Conservation (phyloP, 768 basidiomycete genomes). For the Tulasnella sp. region DNA sequence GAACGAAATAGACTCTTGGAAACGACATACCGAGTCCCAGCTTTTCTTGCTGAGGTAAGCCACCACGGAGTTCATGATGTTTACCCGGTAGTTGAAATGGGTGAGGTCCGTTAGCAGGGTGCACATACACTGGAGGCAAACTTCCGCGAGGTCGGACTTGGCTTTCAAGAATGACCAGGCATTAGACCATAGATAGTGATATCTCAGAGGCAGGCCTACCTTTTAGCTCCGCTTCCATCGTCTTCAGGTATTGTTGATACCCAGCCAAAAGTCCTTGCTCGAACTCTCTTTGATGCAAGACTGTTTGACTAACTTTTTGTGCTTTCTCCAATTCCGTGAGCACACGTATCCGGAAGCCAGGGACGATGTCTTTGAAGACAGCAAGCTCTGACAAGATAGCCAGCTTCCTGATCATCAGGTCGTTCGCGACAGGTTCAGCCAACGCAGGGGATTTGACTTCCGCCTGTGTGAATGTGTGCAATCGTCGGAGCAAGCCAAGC, state of each 20-base stretch:
- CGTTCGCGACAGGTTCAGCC: conserved; percentile 69
- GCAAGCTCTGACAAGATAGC: conserved; percentile 87
- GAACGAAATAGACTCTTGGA: not conserved
- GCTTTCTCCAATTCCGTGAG: conserved; percentile 86
- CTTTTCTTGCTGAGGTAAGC: conserved; percentile 75
- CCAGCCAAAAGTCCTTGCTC: conserved; percentile 87
- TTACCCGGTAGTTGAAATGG: conserved; percentile 95
- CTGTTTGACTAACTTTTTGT: conserved; percentile 93
- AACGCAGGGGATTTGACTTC: conserved; percentile 67
- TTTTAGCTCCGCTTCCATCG: conserved; percentile 83
- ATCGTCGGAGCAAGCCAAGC: conserved; percentile 82
- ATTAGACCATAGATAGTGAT: conserved; percentile 31
- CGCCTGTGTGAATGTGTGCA: conserved; percentile 83
- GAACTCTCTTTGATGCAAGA: conserved; percentile 84
- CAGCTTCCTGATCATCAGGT: conserved; percentile 76
- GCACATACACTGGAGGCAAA: conserved; percentile 82
- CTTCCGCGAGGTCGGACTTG: conserved; percentile 62
- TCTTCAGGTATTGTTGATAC: conserved; percentile 85
- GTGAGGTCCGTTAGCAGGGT: conserved; percentile 75
- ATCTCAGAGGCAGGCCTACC: conserved; percentile 43
- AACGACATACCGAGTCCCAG: conserved; percentile 75
- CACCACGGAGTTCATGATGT: conserved; percentile 85
- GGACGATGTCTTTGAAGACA: conserved; percentile 93
- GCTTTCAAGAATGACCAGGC: conserved; percentile 44
- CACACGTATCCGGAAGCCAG: conserved; percentile 90